Percentiles rank a stretch among this genome's conserved stretches.
These are phyloP conservation scores for Incumbomyces lentus DNA, from an alignment of 2,329 filamentous ascomycete species.

Conservation along the genomic window DNA sequence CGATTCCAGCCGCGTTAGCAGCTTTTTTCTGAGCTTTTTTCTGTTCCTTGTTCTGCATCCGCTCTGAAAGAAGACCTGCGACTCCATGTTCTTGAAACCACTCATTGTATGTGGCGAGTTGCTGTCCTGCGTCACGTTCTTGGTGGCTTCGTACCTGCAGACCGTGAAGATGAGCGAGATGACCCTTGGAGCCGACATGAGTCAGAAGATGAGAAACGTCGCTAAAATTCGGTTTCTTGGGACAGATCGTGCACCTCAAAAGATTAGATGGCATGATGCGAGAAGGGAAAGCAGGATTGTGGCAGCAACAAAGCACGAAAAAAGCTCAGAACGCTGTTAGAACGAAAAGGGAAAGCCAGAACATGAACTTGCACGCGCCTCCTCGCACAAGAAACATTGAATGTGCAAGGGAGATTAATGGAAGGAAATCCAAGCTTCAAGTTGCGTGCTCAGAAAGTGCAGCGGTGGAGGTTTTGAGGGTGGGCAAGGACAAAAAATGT, in stretches of 20 bases:
- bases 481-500: background rate
- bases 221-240: conserved; percentile 68
- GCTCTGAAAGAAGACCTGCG: conserved; percentile 62
- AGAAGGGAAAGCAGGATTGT: conserved; percentile 15
- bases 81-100: conserved; percentile 71
- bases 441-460: background rate
- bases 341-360: conserved; percentile 1
- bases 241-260: conserved; percentile 66
- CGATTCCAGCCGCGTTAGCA: background rate
- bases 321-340: conserved; percentile 11
- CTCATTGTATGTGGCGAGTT: conserved; percentile 58
- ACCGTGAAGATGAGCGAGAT: conserved; percentile 74
- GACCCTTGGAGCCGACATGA: conserved; percentile 85
- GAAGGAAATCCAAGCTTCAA: conserved; percentile 3
- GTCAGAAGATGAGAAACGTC: conserved; percentile 88
- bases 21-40: conserved; percentile 40
- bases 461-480: conserved; percentile 4
- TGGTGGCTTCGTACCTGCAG: conserved; percentile 61
- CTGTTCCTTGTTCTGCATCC: conserved; percentile 65
- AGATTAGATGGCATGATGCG: conserved; percentile 18
- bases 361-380: conserved; percentile 3
- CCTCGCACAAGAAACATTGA: conserved; percentile 3
- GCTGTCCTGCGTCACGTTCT: conserved; percentile 53
- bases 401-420: conserved; percentile 4
- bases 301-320: conserved; percentile 14